Evolutionary conservation across 1,284 basidiomycete species (phyloP), one percentile per base, ranked within the genome.

Genomic region (Agaricales sp.): DNA sequence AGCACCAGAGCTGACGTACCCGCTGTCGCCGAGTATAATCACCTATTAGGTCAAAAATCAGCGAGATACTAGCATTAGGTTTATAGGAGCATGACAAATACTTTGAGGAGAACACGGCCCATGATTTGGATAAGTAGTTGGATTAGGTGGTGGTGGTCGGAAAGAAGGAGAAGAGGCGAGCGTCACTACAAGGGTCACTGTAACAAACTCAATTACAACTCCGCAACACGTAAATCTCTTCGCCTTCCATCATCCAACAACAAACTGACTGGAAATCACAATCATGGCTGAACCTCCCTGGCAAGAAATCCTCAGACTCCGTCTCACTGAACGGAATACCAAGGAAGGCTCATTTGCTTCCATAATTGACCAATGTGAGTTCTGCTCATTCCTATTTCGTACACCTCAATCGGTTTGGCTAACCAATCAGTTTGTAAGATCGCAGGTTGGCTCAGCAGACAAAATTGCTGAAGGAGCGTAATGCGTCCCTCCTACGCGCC

Each of bases 1-100:
- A n/a, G n/a, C n/a, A n/a, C n/a, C 43, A 50, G 54, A 46, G 49
- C 38, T 47, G 50, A 80, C 90, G 56, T 62, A 94, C 92, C 93
- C 93, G 66, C 91, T 94, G 77, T 97, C 94, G 58, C 93, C 93
- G 55, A 97, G 84, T 66, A 97, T 97, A 73, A 97, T 97, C 67
- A 95, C 92, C 93, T 97, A 61, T 18, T 51, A 20, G 12, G n/a
- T 4, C 37, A 43, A 23, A 53, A 43, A 43, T 19, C 11, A 43
- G 41, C 49, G 35, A 35, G 24, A 46, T 20, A 35, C n/a, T 11
- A 14, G 19, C 44, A 25, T 26, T 46, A 22, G 49, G 24, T 11
- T 45, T 22, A 43, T 48, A 38, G 35, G 25, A 43, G 14, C 52
- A 37, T 16, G 24, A 41, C 25, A 13, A 67, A 47, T 51, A 94